phyloP scores from a whole-genome alignment of 139 green algal genomes.

The Zygnema cylindricum region DNA sequence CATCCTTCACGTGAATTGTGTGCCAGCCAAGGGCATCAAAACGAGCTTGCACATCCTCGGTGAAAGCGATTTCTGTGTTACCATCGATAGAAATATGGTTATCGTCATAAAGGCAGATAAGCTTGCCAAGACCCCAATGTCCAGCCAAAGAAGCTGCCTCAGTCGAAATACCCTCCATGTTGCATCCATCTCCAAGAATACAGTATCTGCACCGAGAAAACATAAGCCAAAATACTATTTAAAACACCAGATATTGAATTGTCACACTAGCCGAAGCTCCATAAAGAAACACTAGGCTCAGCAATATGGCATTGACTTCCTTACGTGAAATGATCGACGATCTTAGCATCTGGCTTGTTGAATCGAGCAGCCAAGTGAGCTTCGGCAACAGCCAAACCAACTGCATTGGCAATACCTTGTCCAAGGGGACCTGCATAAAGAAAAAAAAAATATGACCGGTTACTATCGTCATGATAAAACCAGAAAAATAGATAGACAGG shows the following conservation, averaged over 20 bases:
- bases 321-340: conserved; percentile 99
- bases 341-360: conserved; percentile 94
- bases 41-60: conserved; percentile 92
- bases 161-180: conserved; percentile 99
- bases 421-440: conserved; percentile 84
- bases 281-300: conserved; percentile 9
- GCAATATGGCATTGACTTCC: not conserved
- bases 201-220: conserved; percentile 79
- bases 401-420: conserved; percentile 95
- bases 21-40: conserved; percentile 78
- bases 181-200: conserved; percentile 98
- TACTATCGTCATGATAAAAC: not conserved
- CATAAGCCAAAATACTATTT: conserved; percentile 5
- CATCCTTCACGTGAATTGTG: conserved; percentile 81
- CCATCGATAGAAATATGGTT: conserved; percentile 99
- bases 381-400: conserved; percentile 94
- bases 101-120: conserved; percentile 99
- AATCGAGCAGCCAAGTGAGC: conserved; percentile 95
- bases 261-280: not conserved
- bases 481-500: not conserved
- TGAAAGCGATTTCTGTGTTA: conserved; percentile 99
- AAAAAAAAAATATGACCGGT: not conserved
- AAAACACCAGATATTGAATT: not conserved
- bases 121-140: conserved; percentile 99
- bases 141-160: conserved; percentile 95